Evolutionary conservation across 2,329 filamentous ascomycete species (phyloP), one percentile per base, ranked within the genome.

Genomic region (Penicillium sp.): DNA sequence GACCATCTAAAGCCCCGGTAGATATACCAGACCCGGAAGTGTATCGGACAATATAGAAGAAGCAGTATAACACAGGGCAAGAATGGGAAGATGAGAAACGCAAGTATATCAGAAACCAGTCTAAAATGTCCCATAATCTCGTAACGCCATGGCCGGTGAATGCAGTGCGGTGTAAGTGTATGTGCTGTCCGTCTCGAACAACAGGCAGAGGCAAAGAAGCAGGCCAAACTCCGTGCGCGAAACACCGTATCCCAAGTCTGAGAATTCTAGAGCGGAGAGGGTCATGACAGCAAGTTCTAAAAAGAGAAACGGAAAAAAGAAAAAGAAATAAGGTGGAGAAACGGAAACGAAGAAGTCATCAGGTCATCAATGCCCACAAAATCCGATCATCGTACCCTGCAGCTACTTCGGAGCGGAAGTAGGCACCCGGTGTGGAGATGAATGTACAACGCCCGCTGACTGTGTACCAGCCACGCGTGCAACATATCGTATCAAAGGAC

Each of bases 181-280:
- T 13, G 21, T 30, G 16, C 20, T 8, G 20, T 29, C 28, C 28
- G 26, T 7, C 27, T 25, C 13, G 33, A 18, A 25, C 10, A 28
- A 35, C n/a, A 15, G 26, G 28, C 16, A 19, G 14, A 36, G 25
- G 20, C n/a, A 19, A 27, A 36, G 11, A 23, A 7, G 30, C 25
- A 38, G 26, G 16, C 34, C 34, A 33, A 17, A 31, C 25, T 30
- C 29, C 30, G 28, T 16, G 15, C 23, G 20, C 16, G 11, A 13
- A 35, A 41, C 18, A 30, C 23, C 38, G 19, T 30, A 38, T 17
- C 21, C 14, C 15, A 37, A 39, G 16, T 17, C 14, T n/a, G n/a
- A 17, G 28, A 33, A 23, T 29, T 41, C 31, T 44, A 41, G 42
- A 48, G 46, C 33, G 39, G 43, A 46, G 43, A 46, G 28, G 17